Evolutionary conservation across 83 land plant genomes (phyloP).

Genomic region (Thuja plicata): DNA sequence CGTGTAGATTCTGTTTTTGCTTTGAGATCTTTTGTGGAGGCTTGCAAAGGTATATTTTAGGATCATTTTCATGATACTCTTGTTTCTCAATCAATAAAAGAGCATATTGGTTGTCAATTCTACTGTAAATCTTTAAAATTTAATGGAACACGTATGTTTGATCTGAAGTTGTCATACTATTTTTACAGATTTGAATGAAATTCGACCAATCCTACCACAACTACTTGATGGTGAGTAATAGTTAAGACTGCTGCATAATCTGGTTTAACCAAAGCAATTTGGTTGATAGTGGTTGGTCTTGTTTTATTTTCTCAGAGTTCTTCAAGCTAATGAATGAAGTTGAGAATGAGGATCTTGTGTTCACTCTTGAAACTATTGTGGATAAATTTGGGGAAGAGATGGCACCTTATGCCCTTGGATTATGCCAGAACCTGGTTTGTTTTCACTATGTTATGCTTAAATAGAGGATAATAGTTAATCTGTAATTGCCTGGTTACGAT

Average conservation of each 20-base stretch:
- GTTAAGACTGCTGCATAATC: neutral
- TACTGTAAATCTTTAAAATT: neutral
- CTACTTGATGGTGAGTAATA: constrained; percentile 82
- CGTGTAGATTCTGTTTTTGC: constrained; percentile 99
- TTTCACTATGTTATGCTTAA: neutral
- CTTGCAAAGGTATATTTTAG: constrained; percentile 72
- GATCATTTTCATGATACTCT: neutral
- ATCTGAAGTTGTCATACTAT: constrained; percentile 2
- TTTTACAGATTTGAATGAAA: constrained; percentile 81
- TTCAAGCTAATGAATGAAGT: constrained; percentile 99
- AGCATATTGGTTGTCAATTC: neutral
- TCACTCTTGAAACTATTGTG: constrained; percentile 97
- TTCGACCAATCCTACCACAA: constrained; percentile 95
- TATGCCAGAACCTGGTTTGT: constrained; percentile 95
- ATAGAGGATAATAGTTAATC: neutral
- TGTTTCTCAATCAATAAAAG: neutral
- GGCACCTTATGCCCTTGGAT: constrained; percentile 99
- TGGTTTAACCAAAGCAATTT: neutral
- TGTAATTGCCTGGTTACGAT: neutral
- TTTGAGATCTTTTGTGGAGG: constrained; percentile 91
- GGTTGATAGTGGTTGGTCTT: neutral
- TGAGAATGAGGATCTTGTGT: constrained; percentile 99
- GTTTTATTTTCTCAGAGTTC: constrained; percentile 59
- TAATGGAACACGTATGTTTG: neutral
- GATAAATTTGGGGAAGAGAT: constrained; percentile 99